Conservation (phyloP, 2,329 filamentous ascomycete genomes). For the Pseudogymnoascus sp. region DNA sequence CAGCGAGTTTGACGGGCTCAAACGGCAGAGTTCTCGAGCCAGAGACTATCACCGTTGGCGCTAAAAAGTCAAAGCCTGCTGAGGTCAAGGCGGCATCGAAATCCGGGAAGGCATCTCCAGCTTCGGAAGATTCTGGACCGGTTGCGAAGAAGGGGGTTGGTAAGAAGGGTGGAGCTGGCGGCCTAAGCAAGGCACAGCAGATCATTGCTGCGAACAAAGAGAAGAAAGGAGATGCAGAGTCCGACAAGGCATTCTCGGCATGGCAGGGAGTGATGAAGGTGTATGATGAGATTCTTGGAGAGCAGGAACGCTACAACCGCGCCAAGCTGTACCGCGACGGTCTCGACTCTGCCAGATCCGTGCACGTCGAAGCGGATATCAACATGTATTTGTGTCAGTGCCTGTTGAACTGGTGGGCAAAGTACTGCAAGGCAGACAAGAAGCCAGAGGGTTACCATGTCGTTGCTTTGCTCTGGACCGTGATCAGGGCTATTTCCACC, state of each 20-base stretch:
- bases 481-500: slow-evolving; percentile 31
- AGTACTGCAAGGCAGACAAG: slow-evolving; percentile 29
- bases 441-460: slow-evolving; percentile 32
- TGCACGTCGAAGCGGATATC: slow-evolving; percentile 27
- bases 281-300: slow-evolving; percentile 21
- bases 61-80: slow-evolving; percentile 22
- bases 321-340: slow-evolving; percentile 24
- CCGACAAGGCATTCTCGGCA: slow-evolving; percentile 26
- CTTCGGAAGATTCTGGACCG: slow-evolving; percentile 11
- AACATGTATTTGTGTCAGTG: slow-evolving; percentile 41
- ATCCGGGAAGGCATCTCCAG: slow-evolving; percentile 17
- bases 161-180: slow-evolving; percentile 33
- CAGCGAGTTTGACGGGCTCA: slow-evolving; percentile 60
- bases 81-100: slow-evolving; percentile 23
- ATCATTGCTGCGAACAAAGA: slow-evolving; percentile 27
- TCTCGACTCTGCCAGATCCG: slow-evolving; percentile 23
- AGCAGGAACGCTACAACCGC: slow-evolving; percentile 26
- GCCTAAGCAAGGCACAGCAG: slow-evolving; percentile 30
- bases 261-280: slow-evolving; percentile 27
- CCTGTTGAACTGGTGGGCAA: slow-evolving; percentile 41
- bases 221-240: slow-evolving; percentile 24
- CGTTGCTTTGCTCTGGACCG: slow-evolving; percentile 40
- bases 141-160: slow-evolving; percentile 26
- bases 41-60: slow-evolving; percentile 51
- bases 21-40: slow-evolving; percentile 55